Conservation (phyloP, 176 grass and related monocot genomes). For the Raddia guianensis region DNA sequence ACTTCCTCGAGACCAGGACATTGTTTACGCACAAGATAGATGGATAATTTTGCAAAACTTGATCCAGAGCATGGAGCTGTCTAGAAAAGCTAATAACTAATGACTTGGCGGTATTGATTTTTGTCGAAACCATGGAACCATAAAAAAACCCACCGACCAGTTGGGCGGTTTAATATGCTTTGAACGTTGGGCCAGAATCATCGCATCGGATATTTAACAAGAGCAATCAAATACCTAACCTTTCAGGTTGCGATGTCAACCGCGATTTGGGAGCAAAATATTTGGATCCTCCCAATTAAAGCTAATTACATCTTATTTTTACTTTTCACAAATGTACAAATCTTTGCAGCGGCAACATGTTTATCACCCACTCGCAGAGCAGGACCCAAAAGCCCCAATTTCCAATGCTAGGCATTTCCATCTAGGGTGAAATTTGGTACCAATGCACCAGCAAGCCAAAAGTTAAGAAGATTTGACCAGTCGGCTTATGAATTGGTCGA, state of each 20-base stretch:
- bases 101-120: no score
- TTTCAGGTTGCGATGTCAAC: background rate
- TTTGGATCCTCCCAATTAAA: background rate
- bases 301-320: constrained; percentile 8
- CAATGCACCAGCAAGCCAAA: background rate
- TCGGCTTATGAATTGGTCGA: background rate
- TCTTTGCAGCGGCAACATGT: constrained; percentile 7
- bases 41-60: no score
- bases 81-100: no score
- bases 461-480: constrained; percentile 21
- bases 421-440: background rate
- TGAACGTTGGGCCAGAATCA: background rate
- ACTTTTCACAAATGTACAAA: constrained; percentile 47
- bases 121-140: no score
- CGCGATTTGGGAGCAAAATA: background rate
- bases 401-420: constrained; percentile 4
- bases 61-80: no score
- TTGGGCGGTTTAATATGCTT: no score
- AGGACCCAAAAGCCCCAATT: background rate
- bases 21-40: no score
- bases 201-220: background rate
- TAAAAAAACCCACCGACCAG: no score
- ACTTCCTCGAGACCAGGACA: no score
- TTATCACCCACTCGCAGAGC: background rate
- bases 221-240: background rate